Evolutionary conservation across 495 filamentous ascomycete species (phyloP).

Genomic region (Penicillium canescens): DNA sequence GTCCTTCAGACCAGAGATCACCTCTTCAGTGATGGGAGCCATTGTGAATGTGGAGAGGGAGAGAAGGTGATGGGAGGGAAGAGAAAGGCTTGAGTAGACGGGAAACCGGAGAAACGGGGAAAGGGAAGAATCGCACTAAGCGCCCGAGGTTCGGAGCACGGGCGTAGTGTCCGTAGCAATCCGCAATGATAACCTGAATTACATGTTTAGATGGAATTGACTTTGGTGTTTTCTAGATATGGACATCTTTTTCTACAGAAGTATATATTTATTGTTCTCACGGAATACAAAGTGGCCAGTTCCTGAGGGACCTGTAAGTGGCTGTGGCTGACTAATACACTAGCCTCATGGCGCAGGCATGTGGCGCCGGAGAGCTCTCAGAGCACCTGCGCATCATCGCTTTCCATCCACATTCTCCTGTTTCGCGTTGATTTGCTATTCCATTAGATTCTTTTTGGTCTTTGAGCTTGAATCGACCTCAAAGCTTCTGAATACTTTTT

Average conservation of each 20-base stretch:
- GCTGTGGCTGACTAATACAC: conserved; percentile 16
- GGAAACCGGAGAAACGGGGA: conserved; percentile 33
- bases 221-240: too few species aligned
- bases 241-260: too few species aligned
- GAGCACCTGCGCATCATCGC: conserved; percentile 25
- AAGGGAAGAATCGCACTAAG: conserved; percentile 37
- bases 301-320: too few species aligned
- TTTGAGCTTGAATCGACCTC: background rate
- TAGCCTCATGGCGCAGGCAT: conserved; percentile 22
- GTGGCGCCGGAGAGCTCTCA: conserved; percentile 25
- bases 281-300: background rate
- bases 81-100: conserved; percentile 18
- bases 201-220: too few species aligned
- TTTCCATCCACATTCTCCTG: conserved; percentile 15
- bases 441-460: background rate
- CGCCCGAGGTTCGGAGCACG: conserved; percentile 33
- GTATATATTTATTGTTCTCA: background rate
- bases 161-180: background rate
- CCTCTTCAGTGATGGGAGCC: conserved; percentile 82
- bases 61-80: conserved; percentile 22
- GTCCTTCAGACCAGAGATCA: conserved; percentile 70
- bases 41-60: conserved; percentile 52
- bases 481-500: conserved; percentile 4
- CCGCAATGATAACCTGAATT: too few species aligned
- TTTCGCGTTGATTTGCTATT: conserved; percentile 7